These are phyloP conservation scores for Avicennia marina DNA, from an alignment of 257 asterid genomes.

Conservation along the genomic window DNA sequence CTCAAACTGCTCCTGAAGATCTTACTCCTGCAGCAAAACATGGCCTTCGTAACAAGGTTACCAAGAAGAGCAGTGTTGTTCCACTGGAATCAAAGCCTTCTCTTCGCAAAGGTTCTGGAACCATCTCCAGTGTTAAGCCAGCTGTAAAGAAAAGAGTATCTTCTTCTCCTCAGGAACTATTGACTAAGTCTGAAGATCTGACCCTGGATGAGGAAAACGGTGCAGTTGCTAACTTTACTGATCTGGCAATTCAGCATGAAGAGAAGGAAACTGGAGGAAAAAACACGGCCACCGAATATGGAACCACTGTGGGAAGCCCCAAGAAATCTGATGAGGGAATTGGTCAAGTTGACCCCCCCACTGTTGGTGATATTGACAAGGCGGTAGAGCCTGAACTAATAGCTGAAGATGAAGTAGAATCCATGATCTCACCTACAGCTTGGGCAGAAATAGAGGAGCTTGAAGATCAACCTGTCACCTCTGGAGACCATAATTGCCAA, in stretches of 20 bases:
- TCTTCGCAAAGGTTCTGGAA: conserved; percentile 80
- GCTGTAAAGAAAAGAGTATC: conserved; percentile 44
- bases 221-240: conserved; percentile 33
- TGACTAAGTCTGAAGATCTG: conserved; percentile 27
- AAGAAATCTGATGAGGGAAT: too few species aligned
- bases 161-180: conserved; percentile 41
- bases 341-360: too few species aligned
- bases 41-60: conserved; percentile 55
- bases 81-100: conserved; percentile 92
- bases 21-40: conserved; percentile 53
- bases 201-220: conserved; percentile 36
- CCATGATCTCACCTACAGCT: conserved; percentile 85
- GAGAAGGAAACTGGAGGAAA: conserved; percentile 34
- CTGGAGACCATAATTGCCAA: conserved; percentile 30
- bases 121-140: conserved; percentile 43
- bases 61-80: conserved; percentile 90
- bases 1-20: conserved; percentile 41
- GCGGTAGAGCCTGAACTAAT: conserved; percentile 32
- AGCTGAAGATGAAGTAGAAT: conserved; percentile 55
- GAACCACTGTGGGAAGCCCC: conserved; percentile 24
- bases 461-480: conserved; percentile 41
- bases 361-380: conserved; percentile 19
- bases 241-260: conserved; percentile 38
- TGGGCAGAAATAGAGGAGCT: conserved; percentile 92
- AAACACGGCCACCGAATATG: conserved; percentile 21